Base-by-base conservation (phyloP, 768 basidiomycete genomes). In the Agaricus bisporus region DNA sequence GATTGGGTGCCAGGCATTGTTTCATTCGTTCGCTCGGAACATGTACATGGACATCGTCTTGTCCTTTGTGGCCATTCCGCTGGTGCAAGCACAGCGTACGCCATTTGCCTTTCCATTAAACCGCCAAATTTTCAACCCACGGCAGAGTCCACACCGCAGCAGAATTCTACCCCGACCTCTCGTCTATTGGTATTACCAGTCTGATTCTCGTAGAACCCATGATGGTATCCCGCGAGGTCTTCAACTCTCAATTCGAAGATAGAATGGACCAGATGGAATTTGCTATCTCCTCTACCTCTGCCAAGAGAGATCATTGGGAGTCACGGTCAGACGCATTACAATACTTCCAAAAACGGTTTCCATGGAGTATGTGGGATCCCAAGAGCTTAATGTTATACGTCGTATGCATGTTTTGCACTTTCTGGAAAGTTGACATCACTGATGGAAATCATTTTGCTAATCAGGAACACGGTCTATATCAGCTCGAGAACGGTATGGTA, bases 341-440 rank as follows among this genome's bases (percentile, higher is more conserved):
- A 28, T 79, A 75, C 63, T 73, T 79, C 44, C 62, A 56, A n/a
- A 69, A 70, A 41, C 67, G 73, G 10, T 58, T 67, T 42, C 78
- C 78, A 0, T 81, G 78, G 77, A 70, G 63, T 35, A 58, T 57
- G 6, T 81, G 76, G 76, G 74, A 81, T 59, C 61, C 65, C 2
- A 66, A 73, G 4, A 69, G 72, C 1, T 48, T 78, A 15, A 64
- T 59, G 5, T 48, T 73, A n/a, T 60, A 77, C 32, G 64, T 65
- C 9, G 78, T 75, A 56, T 51, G 74, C 68, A 8, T n/a, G 35
- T 22, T 32, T 49, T 28, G 18, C 35, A 20, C 18, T 12, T 47
- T 36, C 35, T 20, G 9, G 35, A 39, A 17, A 1, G 17, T 52
- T 53, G 35, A 25, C 45, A 7, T 29, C 26, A 9, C 28, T 28